Evolutionary conservation across 768 basidiomycete genomes (phyloP).

Genomic region (Suillus tomentosus): DNA sequence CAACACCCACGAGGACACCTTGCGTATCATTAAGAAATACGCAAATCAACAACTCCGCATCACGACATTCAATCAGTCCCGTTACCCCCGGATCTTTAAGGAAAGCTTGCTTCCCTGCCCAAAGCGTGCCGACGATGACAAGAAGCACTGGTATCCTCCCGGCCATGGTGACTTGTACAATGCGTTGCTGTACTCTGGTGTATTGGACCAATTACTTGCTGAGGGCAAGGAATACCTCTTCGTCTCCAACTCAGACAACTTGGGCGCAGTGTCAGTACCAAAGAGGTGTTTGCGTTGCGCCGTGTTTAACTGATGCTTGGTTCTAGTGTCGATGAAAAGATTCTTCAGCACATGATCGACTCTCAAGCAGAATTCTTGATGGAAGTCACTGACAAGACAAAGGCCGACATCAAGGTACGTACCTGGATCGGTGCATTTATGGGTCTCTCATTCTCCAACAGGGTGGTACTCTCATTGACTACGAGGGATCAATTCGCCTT

Average conservation of each 20-base stretch:
- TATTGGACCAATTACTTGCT: slow-evolving; percentile 69
- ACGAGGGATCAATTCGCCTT: slow-evolving; percentile 66
- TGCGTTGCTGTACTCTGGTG: slow-evolving; percentile 67
- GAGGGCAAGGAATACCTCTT: slow-evolving; percentile 80
- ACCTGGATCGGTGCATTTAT: not conserved
- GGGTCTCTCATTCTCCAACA: slow-evolving; percentile 10
- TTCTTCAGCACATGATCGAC: slow-evolving; percentile 67
- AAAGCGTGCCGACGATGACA: slow-evolving; percentile 56
- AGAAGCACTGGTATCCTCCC: slow-evolving; percentile 75
- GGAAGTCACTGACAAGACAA: slow-evolving; percentile 84
- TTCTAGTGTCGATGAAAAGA: slow-evolving; percentile 64
- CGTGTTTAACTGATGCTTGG: slow-evolving; percentile 9
- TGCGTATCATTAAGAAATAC: slow-evolving; percentile 80
- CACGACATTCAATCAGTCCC: slow-evolving; percentile 70
- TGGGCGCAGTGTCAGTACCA: slow-evolving; percentile 59
- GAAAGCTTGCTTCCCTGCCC: slow-evolving; percentile 68
- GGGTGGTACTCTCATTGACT: slow-evolving; percentile 70
- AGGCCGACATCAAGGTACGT: slow-evolving; percentile 67
- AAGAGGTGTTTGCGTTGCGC: not conserved
- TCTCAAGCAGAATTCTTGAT: slow-evolving; percentile 66
- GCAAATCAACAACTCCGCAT: slow-evolving; percentile 78
- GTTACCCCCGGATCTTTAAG: slow-evolving; percentile 73
- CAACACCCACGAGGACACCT: slow-evolving; percentile 79
- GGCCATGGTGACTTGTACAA: slow-evolving; percentile 80
- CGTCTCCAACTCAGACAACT: slow-evolving; percentile 77